phyloP scores from a whole-genome alignment of 2,329 filamentous ascomycete genomes.

The Aspergillus novofumigatus region DNA sequence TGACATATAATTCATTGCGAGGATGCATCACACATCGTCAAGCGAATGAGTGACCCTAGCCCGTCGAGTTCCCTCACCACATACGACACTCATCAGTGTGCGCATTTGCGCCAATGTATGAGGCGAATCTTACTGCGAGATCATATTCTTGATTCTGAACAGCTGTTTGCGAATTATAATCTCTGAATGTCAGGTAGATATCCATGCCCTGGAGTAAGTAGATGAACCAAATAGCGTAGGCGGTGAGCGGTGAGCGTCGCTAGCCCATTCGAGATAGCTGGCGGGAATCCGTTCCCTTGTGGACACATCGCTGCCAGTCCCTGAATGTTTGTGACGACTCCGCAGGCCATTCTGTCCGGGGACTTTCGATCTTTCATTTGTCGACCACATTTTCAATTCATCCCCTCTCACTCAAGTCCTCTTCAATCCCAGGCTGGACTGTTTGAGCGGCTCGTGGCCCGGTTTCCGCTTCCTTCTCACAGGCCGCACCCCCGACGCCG shows the following conservation, averaged over 20 bases:
- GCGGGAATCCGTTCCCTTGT: slow-evolving; percentile 30
- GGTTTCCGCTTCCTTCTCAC: slow-evolving; percentile 24
- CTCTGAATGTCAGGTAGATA: neutral
- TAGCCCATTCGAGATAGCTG: slow-evolving; percentile 30
- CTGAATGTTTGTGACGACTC: slow-evolving; percentile 11
- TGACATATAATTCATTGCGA: neutral
- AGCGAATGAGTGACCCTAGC: neutral
- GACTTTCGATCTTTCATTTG: slow-evolving; percentile 11
- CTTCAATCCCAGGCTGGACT: slow-evolving; percentile 23
- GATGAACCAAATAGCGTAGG: slow-evolving; percentile 14
- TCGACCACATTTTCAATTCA: slow-evolving; percentile 1
- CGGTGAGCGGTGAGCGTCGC: slow-evolving; percentile 20
- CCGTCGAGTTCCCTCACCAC: neutral
- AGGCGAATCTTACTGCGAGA: neutral
- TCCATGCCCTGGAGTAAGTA: neutral
- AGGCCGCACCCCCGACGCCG: slow-evolving; percentile 29
- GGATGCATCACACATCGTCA: neutral
- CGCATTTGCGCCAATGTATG: neutral
- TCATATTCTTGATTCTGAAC: neutral
- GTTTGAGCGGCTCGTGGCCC: slow-evolving; percentile 32
- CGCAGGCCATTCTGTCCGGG: slow-evolving; percentile 16
- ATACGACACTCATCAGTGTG: neutral
- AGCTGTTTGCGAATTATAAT: neutral
- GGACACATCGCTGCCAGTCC: slow-evolving; percentile 29
- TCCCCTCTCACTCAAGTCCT: slow-evolving; percentile 6